Conservation (phyloP, 768 basidiomycete genomes). For the Macrocybe gigantea region DNA sequence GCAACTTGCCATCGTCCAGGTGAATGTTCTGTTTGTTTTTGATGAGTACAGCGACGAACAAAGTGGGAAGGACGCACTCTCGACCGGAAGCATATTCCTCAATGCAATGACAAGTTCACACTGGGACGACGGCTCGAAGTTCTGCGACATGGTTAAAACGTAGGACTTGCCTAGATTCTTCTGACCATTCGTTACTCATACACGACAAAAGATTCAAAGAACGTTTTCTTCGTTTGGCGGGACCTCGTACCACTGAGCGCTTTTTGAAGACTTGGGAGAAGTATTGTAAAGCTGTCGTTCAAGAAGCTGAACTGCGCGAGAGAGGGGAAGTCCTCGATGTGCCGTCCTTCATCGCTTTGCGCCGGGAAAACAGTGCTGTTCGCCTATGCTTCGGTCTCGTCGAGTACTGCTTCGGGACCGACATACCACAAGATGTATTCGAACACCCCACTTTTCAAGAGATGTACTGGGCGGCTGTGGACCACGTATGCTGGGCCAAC, state of each 20-base stretch:
- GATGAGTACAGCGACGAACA: constrained; percentile 71
- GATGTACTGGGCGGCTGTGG: constrained; percentile 53
- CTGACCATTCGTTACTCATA: constrained; percentile 1
- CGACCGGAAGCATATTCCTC: constrained; percentile 46
- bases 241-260: constrained; percentile 41
- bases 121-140: constrained; percentile 50
- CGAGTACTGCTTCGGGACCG: constrained; percentile 54
- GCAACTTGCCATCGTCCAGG: constrained; percentile 17
- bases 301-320: constrained; percentile 59
- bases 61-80: constrained; percentile 45
- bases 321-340: constrained; percentile 47
- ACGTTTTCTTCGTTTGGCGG: constrained; percentile 38
- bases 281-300: constrained; percentile 54
- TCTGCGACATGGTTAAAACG: constrained; percentile 59
- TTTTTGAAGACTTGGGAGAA: constrained; percentile 47
- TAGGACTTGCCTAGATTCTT: constrained; percentile 22
- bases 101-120: constrained; percentile 45
- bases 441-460: constrained; percentile 47
- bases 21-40: constrained; percentile 60
- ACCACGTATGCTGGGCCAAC: constrained; percentile 68
- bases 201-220: constrained; percentile 40
- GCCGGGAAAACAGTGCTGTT: constrained; percentile 67
- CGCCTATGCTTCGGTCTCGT: constrained; percentile 58
- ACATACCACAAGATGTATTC: constrained; percentile 58
- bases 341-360: constrained; percentile 47